Evolutionary conservation across 441 rosid species (phyloP), one percentile per base, ranked within the genome.

Genomic region (Daphne laureola): DNA sequence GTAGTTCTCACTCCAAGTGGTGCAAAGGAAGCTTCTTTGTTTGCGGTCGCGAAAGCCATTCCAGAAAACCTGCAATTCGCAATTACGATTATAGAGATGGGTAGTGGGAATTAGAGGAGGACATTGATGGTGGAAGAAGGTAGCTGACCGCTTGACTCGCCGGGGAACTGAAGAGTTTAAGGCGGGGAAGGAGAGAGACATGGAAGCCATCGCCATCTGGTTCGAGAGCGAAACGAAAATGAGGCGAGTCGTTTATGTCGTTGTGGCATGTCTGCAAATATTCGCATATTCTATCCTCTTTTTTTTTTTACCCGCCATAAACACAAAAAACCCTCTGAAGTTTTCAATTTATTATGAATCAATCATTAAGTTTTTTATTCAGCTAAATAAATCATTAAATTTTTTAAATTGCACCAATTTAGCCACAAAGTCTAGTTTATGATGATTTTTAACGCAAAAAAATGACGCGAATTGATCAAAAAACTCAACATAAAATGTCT

Each of bases 1-100:
- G 94, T 68, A 43, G 83, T 66, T 61, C 67, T 69, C 55, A 89
- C 92, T 56, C 96, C 96, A n/a, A 43, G 17, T 54, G 94, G 94
- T n/a, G 44, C 21, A 51, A 70, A 27, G 8, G 57, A 46, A 21
- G 65, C 45, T 58, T 59, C 73, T 57, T 61, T 61, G 41, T 46
- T 67, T 43, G 56, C 61, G 23, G 72, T 57, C 16, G 90, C 81
- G 67, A 78, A 72, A 43, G 92, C 88, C 86, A 80, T 74, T 2
- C 84, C 73, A 41, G 78, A 40, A 66, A 46, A 59, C 52, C 86
- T 77, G 72, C 46, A 59, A 62, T 23, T 14, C 36, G 17, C 15
- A 26, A 17, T 11, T 27, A 38, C 18, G 46, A 51, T 38, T 9
- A 14, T 2, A 0, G 38, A 35, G 26, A 26, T 43, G 17, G 12